phyloP scores from a whole-genome alignment of 306 rosid species.

The Sechiopsis laciniata region DNA sequence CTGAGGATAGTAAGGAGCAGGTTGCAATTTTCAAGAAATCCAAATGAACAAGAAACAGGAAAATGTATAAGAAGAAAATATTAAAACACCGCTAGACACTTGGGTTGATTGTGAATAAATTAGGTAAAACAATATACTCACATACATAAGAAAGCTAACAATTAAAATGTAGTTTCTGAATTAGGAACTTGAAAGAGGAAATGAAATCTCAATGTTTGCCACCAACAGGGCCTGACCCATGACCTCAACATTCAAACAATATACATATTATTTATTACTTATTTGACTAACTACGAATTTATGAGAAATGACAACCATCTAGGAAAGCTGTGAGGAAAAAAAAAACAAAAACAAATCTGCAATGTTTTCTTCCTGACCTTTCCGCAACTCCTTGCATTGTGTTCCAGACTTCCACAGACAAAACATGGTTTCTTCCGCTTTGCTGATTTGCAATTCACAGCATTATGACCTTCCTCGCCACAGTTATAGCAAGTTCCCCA shows the following conservation, averaged over 20 bases:
- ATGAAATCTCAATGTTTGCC: not conserved
- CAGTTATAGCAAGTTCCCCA: conserved; percentile 90
- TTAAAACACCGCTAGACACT: not conserved
- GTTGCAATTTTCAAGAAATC: not conserved
- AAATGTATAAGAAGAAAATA: not conserved
- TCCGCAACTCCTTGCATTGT: conserved; percentile 57
- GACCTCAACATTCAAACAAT: not conserved
- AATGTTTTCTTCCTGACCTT: conserved; percentile 40
- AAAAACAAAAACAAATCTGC: not conserved
- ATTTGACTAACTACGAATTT: not conserved
- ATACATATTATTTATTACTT: not conserved
- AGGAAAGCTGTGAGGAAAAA: not conserved
- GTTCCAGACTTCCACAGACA: conserved; percentile 86
- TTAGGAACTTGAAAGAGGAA: not conserved
- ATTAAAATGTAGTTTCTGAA: not conserved
- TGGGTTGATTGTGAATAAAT: not conserved
- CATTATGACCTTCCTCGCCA: conserved; percentile 87
- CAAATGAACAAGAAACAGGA: not conserved
- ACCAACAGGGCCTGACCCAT: not conserved
- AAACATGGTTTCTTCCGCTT: conserved; percentile 77
- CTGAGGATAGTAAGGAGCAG: conserved; percentile 29
- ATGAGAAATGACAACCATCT: not conserved
- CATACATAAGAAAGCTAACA: not conserved
- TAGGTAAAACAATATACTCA: not conserved
- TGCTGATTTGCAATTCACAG: conserved; percentile 57